phyloP scores from a whole-genome alignment of 768 basidiomycete genomes.

The Sporobolomyces roseus region DNA sequence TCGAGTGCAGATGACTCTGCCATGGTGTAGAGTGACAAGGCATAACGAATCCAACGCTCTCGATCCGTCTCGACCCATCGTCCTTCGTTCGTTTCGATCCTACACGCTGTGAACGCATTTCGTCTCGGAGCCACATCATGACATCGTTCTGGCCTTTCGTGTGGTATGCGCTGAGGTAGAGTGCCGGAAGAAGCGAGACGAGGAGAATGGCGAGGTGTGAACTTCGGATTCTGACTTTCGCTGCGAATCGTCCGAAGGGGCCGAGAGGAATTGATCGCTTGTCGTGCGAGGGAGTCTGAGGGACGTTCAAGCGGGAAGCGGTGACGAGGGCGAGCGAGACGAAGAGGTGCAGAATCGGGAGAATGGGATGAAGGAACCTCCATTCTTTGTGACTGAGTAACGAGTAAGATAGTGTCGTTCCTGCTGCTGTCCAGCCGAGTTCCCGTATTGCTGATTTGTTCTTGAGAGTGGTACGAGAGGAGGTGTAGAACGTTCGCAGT shows the following conservation, averaged over 20 bases:
- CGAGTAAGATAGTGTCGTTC: conserved; percentile 52
- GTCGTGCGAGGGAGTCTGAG: conserved; percentile 1
- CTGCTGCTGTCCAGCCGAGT: not conserved
- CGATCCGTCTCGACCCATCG: not conserved
- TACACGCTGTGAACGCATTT: conserved; percentile 49
- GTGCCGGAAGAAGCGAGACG: conserved; percentile 15
- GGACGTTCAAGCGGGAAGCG: conserved; percentile 47
- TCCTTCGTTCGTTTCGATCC: conserved; percentile 52
- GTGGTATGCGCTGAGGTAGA: conserved; percentile 56
- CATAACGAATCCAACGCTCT: conserved; percentile 74
- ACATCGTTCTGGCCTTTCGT: conserved; percentile 73
- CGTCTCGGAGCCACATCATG: conserved; percentile 61
- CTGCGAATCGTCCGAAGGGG: not conserved
- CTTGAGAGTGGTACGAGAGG: not conserved
- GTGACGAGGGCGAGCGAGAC: conserved; percentile 65
- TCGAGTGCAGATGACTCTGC: conserved; percentile 76
- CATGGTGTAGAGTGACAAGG: conserved; percentile 96
- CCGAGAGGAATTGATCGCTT: too few species aligned
- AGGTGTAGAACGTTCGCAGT: conserved; percentile 46
- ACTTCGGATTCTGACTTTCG: not conserved
- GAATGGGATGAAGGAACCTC: conserved; percentile 87
- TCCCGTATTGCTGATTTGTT: not conserved
- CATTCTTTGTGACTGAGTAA: conserved; percentile 91
- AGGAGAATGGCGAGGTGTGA: conserved; percentile 27
- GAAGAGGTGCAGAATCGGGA: conserved; percentile 77